Evolutionary conservation across 345 rosid species (phyloP), one percentile per base, ranked within the genome.

Genomic region (Turnera subulata): DNA sequence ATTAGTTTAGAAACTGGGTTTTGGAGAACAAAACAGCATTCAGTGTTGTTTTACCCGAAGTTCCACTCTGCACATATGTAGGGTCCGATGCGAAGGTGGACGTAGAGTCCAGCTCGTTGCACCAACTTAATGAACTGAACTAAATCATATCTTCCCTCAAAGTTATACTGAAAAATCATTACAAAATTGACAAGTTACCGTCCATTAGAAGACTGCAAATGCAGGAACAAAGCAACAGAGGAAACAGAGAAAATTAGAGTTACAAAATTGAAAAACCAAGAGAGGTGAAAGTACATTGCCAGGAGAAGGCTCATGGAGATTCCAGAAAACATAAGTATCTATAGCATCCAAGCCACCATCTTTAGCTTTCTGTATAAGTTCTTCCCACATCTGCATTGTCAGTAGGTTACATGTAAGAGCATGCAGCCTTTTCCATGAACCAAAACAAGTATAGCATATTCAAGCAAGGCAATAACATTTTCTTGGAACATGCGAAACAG

Each of bases 301-400:
- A 67, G 72, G 72, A 39, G 72, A 54, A 48, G 72, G 72, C 37
- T 67, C 72, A 12, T 67, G 72, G 29, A 67, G 50, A 47, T 67
- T 61, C 72, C 72, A 67, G 18, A 67, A 67, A 29, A 67, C 72
- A n/a, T 67, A 67, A 29, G 72, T 61, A 44, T 67, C 72, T 22
- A 67, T 55, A 42, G 22, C 72, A 55, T 67, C 72, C 29, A 61
- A 47, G 15, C 66, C 72, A 49, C 72, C 72, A 26, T 61, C 66
- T 61, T 67, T 67, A 29, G 72, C 72, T 29, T 67, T 67, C 66
- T 55, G 62, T 60, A 67, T 67, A 4, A 67, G 56, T 8, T 55
- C 72, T 60, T 47, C 66, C 72, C 72, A 67, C 72, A 67, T 67
- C 72, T 67, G 61, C 67, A 69, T 67, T 57, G 19, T 14, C 13